Conservation (phyloP, 2,329 filamentous ascomycete genomes). For the Massarina eburnea region DNA sequence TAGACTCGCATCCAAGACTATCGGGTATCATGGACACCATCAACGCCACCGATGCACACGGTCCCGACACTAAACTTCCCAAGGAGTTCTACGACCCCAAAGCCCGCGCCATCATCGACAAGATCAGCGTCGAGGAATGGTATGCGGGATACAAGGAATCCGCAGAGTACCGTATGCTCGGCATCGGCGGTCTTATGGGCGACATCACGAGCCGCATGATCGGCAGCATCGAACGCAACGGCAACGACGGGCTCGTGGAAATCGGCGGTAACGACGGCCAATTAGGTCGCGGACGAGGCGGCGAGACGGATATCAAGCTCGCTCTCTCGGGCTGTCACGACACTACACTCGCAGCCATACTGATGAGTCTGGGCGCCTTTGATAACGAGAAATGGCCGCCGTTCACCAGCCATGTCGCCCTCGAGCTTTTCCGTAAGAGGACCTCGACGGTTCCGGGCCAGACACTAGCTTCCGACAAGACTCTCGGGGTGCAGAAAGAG, state of each 20-base stretch:
- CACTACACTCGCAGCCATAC: conserved; percentile 80
- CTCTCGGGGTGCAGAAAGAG: conserved; percentile 3
- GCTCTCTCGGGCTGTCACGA: conserved; percentile 87
- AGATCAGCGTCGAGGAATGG: conserved; percentile 87
- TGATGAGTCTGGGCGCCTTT: conserved; percentile 79
- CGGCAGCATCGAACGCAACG: conserved; percentile 38
- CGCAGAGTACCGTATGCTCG: conserved; percentile 82
- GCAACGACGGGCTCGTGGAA: conserved; percentile 44
- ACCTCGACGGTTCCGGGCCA: conserved; percentile 7
- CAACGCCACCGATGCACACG: conserved; percentile 85
- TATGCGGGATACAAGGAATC: conserved; percentile 84
- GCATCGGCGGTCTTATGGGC: conserved; percentile 81
- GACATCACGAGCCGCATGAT: conserved; percentile 67
- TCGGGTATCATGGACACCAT: conserved; percentile 93
- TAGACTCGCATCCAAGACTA: conserved; percentile 81
- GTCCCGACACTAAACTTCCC: conserved; percentile 75
- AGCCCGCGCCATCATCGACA: conserved; percentile 67
- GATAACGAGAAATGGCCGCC: conserved; percentile 78
- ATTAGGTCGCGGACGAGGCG: conserved; percentile 47
- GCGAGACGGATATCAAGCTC: conserved; percentile 65
- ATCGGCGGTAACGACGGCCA: conserved; percentile 37
- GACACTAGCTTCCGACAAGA: conserved; percentile 1
- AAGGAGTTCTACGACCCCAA: conserved; percentile 83
- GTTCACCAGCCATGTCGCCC: conserved; percentile 86
- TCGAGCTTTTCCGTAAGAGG: conserved; percentile 78